Base-by-base conservation (phyloP, 257 asterid genomes). In the Lantana camara region DNA sequence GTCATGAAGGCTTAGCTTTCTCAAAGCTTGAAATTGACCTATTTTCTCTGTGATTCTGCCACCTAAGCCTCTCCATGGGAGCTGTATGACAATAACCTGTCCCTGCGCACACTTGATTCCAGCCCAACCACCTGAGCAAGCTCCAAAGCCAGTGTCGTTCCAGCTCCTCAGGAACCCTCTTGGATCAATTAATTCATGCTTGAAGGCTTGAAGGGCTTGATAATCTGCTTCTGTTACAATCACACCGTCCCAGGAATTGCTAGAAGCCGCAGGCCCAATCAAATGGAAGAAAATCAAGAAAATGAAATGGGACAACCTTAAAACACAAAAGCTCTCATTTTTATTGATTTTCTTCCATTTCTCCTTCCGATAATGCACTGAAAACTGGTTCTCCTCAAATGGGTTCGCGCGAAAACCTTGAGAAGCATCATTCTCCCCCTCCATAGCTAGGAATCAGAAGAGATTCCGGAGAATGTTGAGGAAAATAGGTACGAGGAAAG, bases 41-140 rank as follows among this genome's bases (percentile, higher is more conserved):
- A 94, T 82, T n/a, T 80, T 85, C 7, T 81, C 85, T 4, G 93
- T 84, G 53, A 94, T 60, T 64, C 83, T 77, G 23, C 99, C 99
- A 54, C 90, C 82, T 49, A 94, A 70, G 0, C 94, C 86, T 52
- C 83, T 75, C 97, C 97, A 94, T 1, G 99, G 99, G 4, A 94
- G 96, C 84, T 90, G 96, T 38, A 94, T 88, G 0, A 94, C 96
- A 4, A 94, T 94, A 38, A 94, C 97, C 57, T 90, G 95, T 7
- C 97, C 99, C 35, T 79, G 81, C 47, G 99, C 96, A 73, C 99
- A 90, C 66, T 94, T 94, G 37, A 94, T 88, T 19, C 99, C 99
- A 21, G 45, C 63, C 99, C 99, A 90, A 7, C 75, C 69, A 51
- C 97, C 99, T 4, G 96, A 84, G 77, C 99, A 94, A 71, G 95